Conservation (phyloP, 345 rosid genomes). For the Murraya paniculata region DNA sequence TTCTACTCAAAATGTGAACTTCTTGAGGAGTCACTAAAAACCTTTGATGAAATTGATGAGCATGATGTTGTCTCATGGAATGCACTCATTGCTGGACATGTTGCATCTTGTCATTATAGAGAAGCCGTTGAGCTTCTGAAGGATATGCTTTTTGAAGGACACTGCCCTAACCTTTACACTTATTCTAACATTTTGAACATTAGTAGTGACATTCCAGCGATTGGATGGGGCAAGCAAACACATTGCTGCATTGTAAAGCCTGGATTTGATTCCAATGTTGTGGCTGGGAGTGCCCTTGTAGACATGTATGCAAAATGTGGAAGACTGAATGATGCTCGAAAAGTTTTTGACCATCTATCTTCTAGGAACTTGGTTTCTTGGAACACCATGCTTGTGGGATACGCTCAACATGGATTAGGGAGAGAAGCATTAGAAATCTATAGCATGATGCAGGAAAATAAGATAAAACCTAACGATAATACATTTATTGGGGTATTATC, state of each 20-base stretch:
- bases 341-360: conserved; percentile 28
- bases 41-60: conserved; percentile 27
- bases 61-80: conserved; percentile 39
- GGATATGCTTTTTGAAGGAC: conserved; percentile 28
- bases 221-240: conserved; percentile 35
- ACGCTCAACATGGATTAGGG: conserved; percentile 33
- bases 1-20: conserved; percentile 34
- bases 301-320: conserved; percentile 42
- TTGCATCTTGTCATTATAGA: conserved; percentile 20
- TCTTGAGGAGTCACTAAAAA: conserved; percentile 20
- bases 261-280: conserved; percentile 24
- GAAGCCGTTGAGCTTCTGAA: conserved; percentile 22
- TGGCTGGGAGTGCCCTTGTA: conserved; percentile 31
- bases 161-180: conserved; percentile 20
- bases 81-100: conserved; percentile 28
- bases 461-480: conserved; percentile 29
- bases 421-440: conserved; percentile 30
- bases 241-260: conserved; percentile 37
- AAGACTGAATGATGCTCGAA: conserved; percentile 27
- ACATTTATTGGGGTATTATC: conserved; percentile 33
- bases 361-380: conserved; percentile 33
- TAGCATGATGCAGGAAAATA: conserved; percentile 22
- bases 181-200: conserved; percentile 29
- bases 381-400: conserved; percentile 34
- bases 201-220: conserved; percentile 25